phyloP scores from a whole-genome alignment of 2,329 filamentous ascomycete species.

The Fusarium setosum region DNA sequence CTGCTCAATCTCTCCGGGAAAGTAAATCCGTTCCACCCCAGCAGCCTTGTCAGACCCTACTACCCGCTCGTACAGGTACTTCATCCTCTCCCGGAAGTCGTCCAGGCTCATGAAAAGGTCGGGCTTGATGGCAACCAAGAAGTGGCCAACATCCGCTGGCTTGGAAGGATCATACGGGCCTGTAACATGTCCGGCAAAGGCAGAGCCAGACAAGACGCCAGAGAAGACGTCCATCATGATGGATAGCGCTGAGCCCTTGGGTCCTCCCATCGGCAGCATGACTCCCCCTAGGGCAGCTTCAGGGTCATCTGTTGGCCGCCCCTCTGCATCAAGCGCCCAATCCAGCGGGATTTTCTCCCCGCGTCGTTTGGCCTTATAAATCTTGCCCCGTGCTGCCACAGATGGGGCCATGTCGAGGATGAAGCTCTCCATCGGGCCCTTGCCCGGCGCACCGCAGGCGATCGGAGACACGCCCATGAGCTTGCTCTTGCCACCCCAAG shows the following conservation, averaged over 20 bases:
- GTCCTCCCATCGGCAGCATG: constrained; percentile 88
- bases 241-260: constrained; percentile 80
- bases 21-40: constrained; percentile 69
- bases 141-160: constrained; percentile 79
- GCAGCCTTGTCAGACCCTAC: constrained; percentile 64
- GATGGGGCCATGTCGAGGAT: constrained; percentile 81
- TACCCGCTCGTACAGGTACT: constrained; percentile 64
- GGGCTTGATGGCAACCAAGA: constrained; percentile 77
- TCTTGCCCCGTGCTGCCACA: constrained; percentile 77
- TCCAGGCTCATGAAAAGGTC: constrained; percentile 79
- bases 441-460: constrained; percentile 78
- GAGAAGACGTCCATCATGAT: constrained; percentile 95
- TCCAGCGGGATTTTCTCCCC: constrained; percentile 76
- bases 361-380: constrained; percentile 75
- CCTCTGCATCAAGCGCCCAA: constrained; percentile 81
- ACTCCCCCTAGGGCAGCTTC: constrained; percentile 77
- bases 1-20: constrained; percentile 72
- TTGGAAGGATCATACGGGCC: constrained; percentile 79
- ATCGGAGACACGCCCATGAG: constrained; percentile 81
- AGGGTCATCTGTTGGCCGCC: constrained; percentile 77
- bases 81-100: constrained; percentile 74
- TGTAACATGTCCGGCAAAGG: constrained; percentile 82
- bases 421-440: constrained; percentile 64
- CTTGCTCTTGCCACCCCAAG: constrained; percentile 75
- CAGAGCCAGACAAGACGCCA: constrained; percentile 79